A percentile compares a stretch with the other conserved stretches of the same genome.
phyloP scores from a whole-genome alignment of 768 basidiomycete genomes.

The Cystofilobasidium ferigula region DNA sequence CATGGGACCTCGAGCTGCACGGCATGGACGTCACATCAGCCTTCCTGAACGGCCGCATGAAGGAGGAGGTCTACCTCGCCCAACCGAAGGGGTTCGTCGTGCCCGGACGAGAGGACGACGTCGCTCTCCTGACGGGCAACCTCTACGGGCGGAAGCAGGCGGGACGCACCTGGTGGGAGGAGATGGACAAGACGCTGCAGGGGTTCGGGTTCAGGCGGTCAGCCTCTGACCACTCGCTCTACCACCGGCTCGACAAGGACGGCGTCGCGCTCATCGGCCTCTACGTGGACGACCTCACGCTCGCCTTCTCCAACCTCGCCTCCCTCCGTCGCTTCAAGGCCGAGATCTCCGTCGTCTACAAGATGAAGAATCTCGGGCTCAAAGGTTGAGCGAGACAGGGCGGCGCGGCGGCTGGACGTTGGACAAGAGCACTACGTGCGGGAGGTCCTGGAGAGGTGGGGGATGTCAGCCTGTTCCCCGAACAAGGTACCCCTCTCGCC shows the following conservation, averaged over 20 bases:
- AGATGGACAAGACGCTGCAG: too few species aligned
- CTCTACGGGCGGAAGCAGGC: constrained; percentile 42
- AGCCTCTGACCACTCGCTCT: too few species aligned
- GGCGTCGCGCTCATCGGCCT: background rate
- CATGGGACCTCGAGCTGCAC: constrained; percentile 19
- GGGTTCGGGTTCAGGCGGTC: too few species aligned
- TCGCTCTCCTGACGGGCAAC: constrained; percentile 31
- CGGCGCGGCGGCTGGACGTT: too few species aligned
- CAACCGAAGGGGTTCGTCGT: too few species aligned
- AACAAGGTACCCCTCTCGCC: background rate
- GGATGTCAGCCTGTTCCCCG: too few species aligned
- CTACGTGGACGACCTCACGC: constrained; percentile 4
- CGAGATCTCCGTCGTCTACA: too few species aligned
- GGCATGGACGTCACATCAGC: constrained; percentile 23
- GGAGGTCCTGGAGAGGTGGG: too few species aligned
- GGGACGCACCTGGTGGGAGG: constrained; percentile 33
- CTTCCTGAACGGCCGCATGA: background rate
- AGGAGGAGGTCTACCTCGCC: background rate
- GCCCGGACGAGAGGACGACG: too few species aligned
- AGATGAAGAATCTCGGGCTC: background rate
- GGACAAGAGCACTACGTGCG: too few species aligned
- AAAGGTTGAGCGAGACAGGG: background rate
- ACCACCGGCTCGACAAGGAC: too few species aligned
- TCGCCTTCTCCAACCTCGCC: background rate
- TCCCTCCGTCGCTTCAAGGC: too few species aligned